Evolutionary conservation across 345 rosid species (phyloP).

Genomic region (Nephelium lappaceum): DNA sequence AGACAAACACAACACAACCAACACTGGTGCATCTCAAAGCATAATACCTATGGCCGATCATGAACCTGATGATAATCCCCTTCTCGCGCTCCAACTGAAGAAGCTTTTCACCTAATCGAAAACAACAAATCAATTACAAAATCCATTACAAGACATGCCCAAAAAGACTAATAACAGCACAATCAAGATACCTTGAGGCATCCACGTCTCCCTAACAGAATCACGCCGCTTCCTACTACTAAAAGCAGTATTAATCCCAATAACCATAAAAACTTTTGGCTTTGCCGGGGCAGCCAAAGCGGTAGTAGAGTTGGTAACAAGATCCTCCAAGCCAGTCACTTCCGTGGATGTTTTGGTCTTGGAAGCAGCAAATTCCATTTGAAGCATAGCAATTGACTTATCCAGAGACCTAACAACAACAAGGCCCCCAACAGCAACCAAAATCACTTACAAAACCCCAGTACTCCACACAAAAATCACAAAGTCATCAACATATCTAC

Average conservation of each 20-base stretch:
- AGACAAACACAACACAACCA: not conserved
- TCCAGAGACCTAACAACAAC: conserved; percentile 70
- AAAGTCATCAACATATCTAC: conserved; percentile 27
- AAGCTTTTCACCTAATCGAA: conserved; percentile 73
- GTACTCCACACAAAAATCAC: not conserved
- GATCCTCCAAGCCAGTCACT: conserved; percentile 36
- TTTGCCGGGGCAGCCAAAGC: conserved; percentile 24
- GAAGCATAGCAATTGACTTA: conserved; percentile 69
- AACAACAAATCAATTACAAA: conserved; percentile 14
- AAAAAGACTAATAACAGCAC: not conserved
- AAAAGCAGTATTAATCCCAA: conserved; percentile 95
- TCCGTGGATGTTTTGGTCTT: conserved; percentile 55
- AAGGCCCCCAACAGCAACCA: conserved; percentile 19
- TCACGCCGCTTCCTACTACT: conserved; percentile 98
- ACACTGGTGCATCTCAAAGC: not conserved
- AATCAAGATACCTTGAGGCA: conserved; percentile 82
- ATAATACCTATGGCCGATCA: conserved; percentile 93
- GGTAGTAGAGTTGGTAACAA: conserved; percentile 30
- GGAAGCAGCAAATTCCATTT: conserved; percentile 72
- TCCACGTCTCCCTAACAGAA: conserved; percentile 95
- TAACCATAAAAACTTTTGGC: conserved; percentile 84
- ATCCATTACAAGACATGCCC: conserved; percentile 3
- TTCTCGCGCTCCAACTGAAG: conserved; percentile 79
- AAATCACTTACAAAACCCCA: not conserved
- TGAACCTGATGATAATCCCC: conserved; percentile 88